These are phyloP conservation scores for Nectriaceae sp. DNA, from an alignment of 2,329 filamentous ascomycete genomes.

Conservation along the genomic window DNA sequence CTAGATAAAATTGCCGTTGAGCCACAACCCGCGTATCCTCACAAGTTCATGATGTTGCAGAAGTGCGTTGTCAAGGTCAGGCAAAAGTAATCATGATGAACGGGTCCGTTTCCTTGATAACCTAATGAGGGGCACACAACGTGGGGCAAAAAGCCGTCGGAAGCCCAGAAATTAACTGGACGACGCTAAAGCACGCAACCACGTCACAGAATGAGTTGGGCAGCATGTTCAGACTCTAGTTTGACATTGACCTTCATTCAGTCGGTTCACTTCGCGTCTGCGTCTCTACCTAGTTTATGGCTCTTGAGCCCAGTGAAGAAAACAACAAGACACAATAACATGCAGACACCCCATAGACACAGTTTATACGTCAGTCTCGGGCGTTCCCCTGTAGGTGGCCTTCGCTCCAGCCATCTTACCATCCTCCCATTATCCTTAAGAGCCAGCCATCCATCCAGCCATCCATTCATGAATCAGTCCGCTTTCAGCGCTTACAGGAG, in stretches of 20 bases:
- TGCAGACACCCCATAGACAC: not conserved
- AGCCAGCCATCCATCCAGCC: constrained; percentile 9
- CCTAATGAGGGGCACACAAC: constrained; percentile 21
- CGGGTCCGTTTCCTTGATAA: constrained; percentile 7
- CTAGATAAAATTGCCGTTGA: constrained; percentile 1
- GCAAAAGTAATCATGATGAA: constrained; percentile 3
- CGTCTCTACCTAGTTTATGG: constrained; percentile 21
- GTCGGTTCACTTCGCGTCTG: constrained; percentile 22
- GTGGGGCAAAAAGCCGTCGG: constrained; percentile 22
- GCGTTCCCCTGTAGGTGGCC: not conserved
- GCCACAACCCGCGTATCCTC: not conserved
- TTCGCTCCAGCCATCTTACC: not conserved
- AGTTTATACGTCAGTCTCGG: not conserved
- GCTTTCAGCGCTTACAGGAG: not conserved
- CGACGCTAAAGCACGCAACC: constrained; percentile 24
- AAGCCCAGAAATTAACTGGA: constrained; percentile 9
- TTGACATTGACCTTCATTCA: constrained; percentile 22
- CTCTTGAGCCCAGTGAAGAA: constrained; percentile 15
- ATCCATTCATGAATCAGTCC: constrained; percentile 8
- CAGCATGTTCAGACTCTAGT: constrained; percentile 5
- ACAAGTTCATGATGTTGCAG: not conserved
- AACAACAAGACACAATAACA: not conserved
- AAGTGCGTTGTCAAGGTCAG: not conserved
- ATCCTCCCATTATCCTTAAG: not conserved
- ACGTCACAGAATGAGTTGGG: constrained; percentile 17